Evolutionary conservation across 1,284 basidiomycete species (phyloP).

Genomic region (Papiliotrema terrestris): DNA sequence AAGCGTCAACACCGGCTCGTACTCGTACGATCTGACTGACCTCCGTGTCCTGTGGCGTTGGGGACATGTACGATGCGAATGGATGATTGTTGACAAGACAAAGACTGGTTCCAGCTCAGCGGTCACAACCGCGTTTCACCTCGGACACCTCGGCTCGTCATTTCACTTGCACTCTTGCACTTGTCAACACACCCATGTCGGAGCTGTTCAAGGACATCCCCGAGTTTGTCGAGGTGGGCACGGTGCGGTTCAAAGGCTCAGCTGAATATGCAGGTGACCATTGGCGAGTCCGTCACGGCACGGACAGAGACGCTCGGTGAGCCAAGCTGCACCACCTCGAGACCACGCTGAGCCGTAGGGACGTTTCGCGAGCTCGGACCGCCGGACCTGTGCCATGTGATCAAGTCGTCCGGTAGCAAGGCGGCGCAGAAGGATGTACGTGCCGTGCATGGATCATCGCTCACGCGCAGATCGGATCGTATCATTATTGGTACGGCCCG

Average conservation of each 20-base stretch:
- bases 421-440: conserved; percentile 79
- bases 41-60: no score
- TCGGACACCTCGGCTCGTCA: not conserved
- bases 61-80: not conserved
- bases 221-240: conserved; percentile 64
- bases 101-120: not conserved
- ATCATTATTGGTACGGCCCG: conserved; percentile 64
- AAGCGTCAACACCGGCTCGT: no score
- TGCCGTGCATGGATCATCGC: conserved; percentile 17
- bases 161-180: not conserved
- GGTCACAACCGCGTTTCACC: not conserved
- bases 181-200: conserved; percentile 35
- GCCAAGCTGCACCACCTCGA: not conserved
- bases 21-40: no score
- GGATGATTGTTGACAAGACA: not conserved
- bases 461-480: conserved; percentile 71
- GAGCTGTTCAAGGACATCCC: conserved; percentile 61
- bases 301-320: conserved; percentile 75
- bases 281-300: conserved; percentile 83
- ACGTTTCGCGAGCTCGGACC: conserved; percentile 96
- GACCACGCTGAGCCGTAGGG: conserved; percentile 52
- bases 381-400: conserved; percentile 92
- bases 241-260: not conserved
- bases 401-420: conserved; percentile 77
- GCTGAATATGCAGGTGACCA: conserved; percentile 62